A percentile compares a stretch with the other conserved stretches of the same genome.
Conservation (phyloP, 2,329 filamentous ascomycete genomes). For the Cryphonectria parasitica region DNA sequence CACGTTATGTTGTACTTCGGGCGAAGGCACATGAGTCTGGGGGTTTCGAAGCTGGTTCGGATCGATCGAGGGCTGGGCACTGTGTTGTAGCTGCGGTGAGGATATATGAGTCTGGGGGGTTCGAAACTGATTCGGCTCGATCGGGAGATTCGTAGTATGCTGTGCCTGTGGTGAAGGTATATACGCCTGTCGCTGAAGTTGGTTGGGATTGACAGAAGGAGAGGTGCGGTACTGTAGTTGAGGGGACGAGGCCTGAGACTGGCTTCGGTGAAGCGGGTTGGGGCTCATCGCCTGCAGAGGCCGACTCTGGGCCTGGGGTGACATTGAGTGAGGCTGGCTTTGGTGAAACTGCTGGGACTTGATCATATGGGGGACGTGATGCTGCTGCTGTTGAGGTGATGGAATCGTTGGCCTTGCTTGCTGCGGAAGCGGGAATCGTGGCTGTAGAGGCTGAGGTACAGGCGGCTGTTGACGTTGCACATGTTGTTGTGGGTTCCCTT, state of each 20-base stretch:
- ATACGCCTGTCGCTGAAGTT: constrained; percentile 3
- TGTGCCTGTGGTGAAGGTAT: constrained; percentile 3
- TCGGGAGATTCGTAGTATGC: neutral
- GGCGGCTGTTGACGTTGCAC: constrained; percentile 22
- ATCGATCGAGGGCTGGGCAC: neutral
- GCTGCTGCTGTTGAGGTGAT: constrained; percentile 8
- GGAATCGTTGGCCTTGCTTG: constrained; percentile 12
- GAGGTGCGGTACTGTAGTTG: constrained; percentile 12
- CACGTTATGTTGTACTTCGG: neutral
- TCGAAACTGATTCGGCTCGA: neutral
- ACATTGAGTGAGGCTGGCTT: constrained; percentile 10
- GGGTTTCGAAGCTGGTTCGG: neutral
- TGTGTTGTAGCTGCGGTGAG: constrained; percentile 5
- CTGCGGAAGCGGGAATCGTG: constrained; percentile 14
- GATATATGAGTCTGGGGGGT: too few relatives aligned
- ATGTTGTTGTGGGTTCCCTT: constrained; percentile 22
- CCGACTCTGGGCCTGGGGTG: constrained; percentile 8
- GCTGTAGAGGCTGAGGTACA: constrained; percentile 27
- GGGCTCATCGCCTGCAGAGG: constrained; percentile 3
- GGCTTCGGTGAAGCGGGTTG: constrained; percentile 10
- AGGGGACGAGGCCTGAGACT: constrained; percentile 6
- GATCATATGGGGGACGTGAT: neutral
- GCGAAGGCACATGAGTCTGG: constrained; percentile 4
- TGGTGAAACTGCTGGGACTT: constrained; percentile 7
- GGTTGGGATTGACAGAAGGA: constrained; percentile 1